These are phyloP conservation scores for Fragosphaeria purpurea DNA, from an alignment of 2,329 filamentous ascomycete species.

Conservation along the genomic window DNA sequence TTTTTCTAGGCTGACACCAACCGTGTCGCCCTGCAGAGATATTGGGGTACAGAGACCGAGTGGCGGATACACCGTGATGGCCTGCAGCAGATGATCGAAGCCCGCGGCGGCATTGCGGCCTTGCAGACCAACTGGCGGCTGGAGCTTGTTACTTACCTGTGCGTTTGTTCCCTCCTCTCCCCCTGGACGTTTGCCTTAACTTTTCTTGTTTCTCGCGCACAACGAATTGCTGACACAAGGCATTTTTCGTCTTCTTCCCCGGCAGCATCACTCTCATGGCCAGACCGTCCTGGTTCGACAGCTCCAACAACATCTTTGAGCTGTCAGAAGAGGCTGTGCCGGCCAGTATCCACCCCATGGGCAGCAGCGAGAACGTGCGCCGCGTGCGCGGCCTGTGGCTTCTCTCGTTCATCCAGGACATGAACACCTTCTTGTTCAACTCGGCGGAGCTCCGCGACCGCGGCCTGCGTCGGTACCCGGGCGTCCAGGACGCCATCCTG, in stretches of 20 bases:
- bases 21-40: background rate
- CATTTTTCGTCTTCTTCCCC: background rate
- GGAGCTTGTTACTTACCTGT: conserved; percentile 3
- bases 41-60: conserved; percentile 7
- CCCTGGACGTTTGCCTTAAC: background rate
- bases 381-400: conserved; percentile 6
- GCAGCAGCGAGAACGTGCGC: background rate
- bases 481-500: background rate
- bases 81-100: conserved; percentile 3
- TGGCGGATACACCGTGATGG: conserved; percentile 4
- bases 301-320: conserved; percentile 6
- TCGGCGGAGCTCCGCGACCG: background rate
- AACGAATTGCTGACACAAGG: too few species aligned
- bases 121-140: conserved; percentile 4
- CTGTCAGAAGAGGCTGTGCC: background rate
- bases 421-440: conserved; percentile 5
- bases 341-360: background rate
- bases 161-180: background rate
- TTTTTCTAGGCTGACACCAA: too few species aligned
- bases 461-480: background rate
- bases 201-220: too few species aligned
- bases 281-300: conserved; percentile 5
- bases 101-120: conserved; percentile 1
- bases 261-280: conserved; percentile 4
- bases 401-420: conserved; percentile 8